phyloP scores from a whole-genome alignment of 1,284 basidiomycete species.

The Blastosporella zonata region DNA sequence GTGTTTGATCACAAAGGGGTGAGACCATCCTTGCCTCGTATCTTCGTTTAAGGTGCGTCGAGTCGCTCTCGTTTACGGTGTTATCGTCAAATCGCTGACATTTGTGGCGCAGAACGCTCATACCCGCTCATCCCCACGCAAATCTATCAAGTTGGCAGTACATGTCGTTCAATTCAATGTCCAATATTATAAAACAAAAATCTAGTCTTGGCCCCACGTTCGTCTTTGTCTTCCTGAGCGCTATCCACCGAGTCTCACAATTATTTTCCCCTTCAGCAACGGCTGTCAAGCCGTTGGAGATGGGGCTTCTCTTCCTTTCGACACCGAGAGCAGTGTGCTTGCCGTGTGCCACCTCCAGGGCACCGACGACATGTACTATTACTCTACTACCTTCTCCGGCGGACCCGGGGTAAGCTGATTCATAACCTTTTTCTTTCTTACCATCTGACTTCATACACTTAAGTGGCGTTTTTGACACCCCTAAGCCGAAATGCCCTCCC shows the following conservation, averaged over 20 bases:
- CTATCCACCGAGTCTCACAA: conserved; percentile 29
- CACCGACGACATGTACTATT: conserved; percentile 79
- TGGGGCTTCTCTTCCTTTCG: conserved; percentile 77
- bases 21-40: conserved; percentile 12
- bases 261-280: conserved; percentile 58
- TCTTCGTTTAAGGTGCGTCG: conserved; percentile 12
- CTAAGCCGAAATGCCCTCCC: conserved; percentile 85
- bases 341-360: conserved; percentile 81
- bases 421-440: conserved; percentile 15
- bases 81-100: conserved; percentile 3
- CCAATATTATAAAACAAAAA: conserved; percentile 69
- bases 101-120: conserved; percentile 7
- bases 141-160: conserved; percentile 71
- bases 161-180: conserved; percentile 69
- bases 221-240: conserved; percentile 35
- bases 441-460: conserved; percentile 6
- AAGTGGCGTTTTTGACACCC: conserved; percentile 91
- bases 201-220: conserved; percentile 90
- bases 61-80: background rate
- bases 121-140: conserved; percentile 14
- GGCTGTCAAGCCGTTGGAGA: conserved; percentile 90
- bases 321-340: conserved; percentile 76
- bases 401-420: conserved; percentile 68
- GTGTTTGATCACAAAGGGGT: conserved; percentile 18
- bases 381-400: conserved; percentile 86